Conservation (phyloP, 345 rosid species). For the Arabis hirsuta region DNA sequence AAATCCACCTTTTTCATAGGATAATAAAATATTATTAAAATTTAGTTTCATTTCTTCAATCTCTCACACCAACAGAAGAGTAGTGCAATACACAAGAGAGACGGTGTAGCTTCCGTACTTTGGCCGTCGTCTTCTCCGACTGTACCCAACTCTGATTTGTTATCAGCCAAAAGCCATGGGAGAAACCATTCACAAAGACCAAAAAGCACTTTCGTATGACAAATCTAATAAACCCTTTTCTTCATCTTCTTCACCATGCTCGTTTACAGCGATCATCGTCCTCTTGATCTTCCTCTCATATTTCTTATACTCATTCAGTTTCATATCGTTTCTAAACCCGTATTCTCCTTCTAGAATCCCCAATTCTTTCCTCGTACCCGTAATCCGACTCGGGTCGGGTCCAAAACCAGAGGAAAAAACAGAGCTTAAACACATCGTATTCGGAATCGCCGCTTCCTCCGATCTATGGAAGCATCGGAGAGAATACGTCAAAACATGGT, state of each 20-base stretch:
- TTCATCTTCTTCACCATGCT: slow-evolving; percentile 31
- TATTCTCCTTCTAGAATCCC: slow-evolving; percentile 37
- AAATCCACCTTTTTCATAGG: slow-evolving; percentile 8
- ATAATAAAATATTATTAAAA: background rate
- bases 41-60: slow-evolving; percentile 3
- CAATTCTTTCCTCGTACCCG: slow-evolving; percentile 36
- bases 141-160: too few relatives aligned
- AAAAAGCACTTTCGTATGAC: slow-evolving; percentile 6
- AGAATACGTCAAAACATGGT: slow-evolving; percentile 75
- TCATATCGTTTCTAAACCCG: slow-evolving; percentile 50
- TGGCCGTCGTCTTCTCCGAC: background rate
- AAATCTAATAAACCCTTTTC: slow-evolving; percentile 35
- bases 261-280: slow-evolving; percentile 41
- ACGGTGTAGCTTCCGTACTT: slow-evolving; percentile 14
- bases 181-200: slow-evolving; percentile 38
- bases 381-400: slow-evolving; percentile 44
- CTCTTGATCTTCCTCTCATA: slow-evolving; percentile 46
- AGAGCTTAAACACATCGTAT: slow-evolving; percentile 61
- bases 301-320: slow-evolving; percentile 53
- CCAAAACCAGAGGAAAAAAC: slow-evolving; percentile 19
- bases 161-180: slow-evolving; percentile 17
- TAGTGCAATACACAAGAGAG: background rate
- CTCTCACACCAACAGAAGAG: background rate
- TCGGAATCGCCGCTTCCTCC: slow-evolving; percentile 65
- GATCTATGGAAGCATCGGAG: slow-evolving; percentile 61